Conservation (phyloP, 2,329 filamentous ascomycete genomes). For the Claviceps sp. region DNA sequence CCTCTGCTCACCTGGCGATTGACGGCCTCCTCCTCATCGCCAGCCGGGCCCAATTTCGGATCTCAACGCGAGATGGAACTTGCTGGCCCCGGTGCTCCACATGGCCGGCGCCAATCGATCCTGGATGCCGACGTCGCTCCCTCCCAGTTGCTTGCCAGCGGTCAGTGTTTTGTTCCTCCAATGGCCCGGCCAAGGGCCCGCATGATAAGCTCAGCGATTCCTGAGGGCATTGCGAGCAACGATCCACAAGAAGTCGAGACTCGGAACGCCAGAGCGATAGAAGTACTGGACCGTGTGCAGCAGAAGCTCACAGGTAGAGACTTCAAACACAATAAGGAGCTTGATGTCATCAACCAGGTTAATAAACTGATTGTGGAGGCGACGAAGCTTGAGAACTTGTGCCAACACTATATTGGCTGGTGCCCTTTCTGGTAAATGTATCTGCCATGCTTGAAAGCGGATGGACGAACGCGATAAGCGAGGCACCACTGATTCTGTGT, state of each 20-base stretch:
- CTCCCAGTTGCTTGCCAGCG: conserved; percentile 39
- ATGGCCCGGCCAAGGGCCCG: conserved; percentile 38
- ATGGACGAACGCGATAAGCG: not conserved
- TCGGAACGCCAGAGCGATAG: conserved; percentile 84
- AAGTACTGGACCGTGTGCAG: conserved; percentile 81
- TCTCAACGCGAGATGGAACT: conserved; percentile 45
- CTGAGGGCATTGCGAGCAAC: conserved; percentile 23
- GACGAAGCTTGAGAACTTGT: conserved; percentile 92
- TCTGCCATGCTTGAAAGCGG: not conserved
- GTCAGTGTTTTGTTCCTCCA: conserved; percentile 32
- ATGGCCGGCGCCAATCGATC: conserved; percentile 54
- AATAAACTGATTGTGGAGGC: conserved; percentile 91
- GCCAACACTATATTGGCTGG: conserved; percentile 98
- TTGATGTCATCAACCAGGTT: conserved; percentile 77
- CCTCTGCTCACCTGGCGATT: conserved; percentile 97
- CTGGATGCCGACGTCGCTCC: conserved; percentile 50
- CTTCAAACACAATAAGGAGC: conserved; percentile 75
- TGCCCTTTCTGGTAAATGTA: conserved; percentile 80
- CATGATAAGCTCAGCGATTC: conserved; percentile 42
- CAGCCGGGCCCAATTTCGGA: conserved; percentile 53
- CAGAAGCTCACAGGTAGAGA: conserved; percentile 93
- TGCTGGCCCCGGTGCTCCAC: conserved; percentile 31
- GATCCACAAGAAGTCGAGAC: conserved; percentile 50
- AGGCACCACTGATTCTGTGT: too few species aligned
- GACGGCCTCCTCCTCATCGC: conserved; percentile 47